These are phyloP conservation scores for Ophiostoma sp. DNA, from an alignment of 2,329 filamentous ascomycete species.

Conservation along the genomic window DNA sequence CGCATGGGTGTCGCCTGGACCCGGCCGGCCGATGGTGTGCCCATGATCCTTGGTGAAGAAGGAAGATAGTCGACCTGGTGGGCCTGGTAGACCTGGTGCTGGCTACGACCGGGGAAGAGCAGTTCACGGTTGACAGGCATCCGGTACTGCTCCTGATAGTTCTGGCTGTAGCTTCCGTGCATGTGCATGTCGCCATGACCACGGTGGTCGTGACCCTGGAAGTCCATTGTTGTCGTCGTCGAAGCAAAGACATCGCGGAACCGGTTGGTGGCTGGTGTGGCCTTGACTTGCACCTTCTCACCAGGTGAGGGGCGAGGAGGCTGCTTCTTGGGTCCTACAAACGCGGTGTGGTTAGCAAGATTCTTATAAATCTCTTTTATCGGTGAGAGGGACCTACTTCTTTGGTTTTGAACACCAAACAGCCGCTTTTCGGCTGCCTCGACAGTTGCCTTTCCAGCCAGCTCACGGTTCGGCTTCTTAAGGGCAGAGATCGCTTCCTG, in stretches of 20 bases:
- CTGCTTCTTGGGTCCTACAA: constrained; percentile 49
- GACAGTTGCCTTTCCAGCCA: constrained; percentile 65
- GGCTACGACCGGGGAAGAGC: constrained; percentile 4
- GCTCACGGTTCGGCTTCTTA: constrained; percentile 72
- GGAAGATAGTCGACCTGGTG: background rate
- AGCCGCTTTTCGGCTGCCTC: constrained; percentile 66
- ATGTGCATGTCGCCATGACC: background rate
- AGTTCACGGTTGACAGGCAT: constrained; percentile 6
- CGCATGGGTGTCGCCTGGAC: constrained; percentile 34
- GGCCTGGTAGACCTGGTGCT: background rate
- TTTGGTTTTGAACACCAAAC: constrained; percentile 43
- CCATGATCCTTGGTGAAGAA: constrained; percentile 28
- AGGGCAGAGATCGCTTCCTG: constrained; percentile 72
- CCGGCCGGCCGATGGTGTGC: constrained; percentile 29
- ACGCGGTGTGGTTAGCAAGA: background rate
- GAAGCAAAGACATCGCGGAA: constrained; percentile 52
- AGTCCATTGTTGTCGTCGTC: constrained; percentile 9
- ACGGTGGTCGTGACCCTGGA: constrained; percentile 28
- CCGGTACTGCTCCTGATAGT: constrained; percentile 33
- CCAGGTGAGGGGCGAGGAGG: constrained; percentile 40
- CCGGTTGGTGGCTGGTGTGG: constrained; percentile 57
- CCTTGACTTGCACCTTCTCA: constrained; percentile 53
- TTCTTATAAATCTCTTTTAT: background rate
- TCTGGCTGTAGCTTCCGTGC: background rate
- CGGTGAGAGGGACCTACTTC: constrained; percentile 46